phyloP scores from a whole-genome alignment of 495 filamentous ascomycete genomes.

The Aspergillus bertholletiae region DNA sequence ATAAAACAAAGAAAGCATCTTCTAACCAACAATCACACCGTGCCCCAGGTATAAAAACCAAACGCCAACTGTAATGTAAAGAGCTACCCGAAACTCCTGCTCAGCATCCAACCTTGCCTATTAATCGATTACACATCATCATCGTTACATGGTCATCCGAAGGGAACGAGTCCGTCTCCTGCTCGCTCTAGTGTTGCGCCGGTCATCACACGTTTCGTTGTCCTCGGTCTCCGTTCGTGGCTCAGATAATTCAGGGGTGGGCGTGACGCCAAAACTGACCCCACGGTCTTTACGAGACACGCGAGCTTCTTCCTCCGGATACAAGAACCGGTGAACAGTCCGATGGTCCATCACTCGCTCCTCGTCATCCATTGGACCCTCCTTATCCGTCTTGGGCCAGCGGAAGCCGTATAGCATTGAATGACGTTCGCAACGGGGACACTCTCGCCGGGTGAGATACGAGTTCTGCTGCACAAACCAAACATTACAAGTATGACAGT shows the following conservation, averaged over 20 bases:
- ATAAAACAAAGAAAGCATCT: neutral
- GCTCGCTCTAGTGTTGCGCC: conserved; percentile 35
- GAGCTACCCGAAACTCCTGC: conserved; percentile 1
- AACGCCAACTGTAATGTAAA: neutral
- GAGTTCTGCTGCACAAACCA: conserved; percentile 85
- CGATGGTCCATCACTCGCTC: conserved; percentile 72
- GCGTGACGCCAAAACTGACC: conserved; percentile 34
- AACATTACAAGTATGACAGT: conserved; percentile 74
- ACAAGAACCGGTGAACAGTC: conserved; percentile 66
- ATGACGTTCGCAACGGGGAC: conserved; percentile 90
- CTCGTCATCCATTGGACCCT: conserved; percentile 69
- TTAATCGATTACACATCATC: neutral
- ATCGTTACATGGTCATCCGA: conserved; percentile 39
- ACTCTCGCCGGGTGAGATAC: conserved; percentile 78
- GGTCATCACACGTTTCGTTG: conserved; percentile 31
- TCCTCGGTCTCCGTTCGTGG: conserved; percentile 35
- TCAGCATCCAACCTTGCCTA: neutral
- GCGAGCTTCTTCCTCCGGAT: conserved; percentile 59
- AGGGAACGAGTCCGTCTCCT: conserved; percentile 32
- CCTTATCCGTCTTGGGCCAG: conserved; percentile 91
- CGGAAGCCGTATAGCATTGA: conserved; percentile 91
- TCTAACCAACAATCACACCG: too few relatives aligned
- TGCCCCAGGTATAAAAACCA: neutral
- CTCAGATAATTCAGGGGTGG: conserved; percentile 39
- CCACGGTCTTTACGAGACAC: conserved; percentile 47